These are phyloP conservation scores for Kalanchoe fedtschenkoi DNA, from an alignment of 164 flowering plant genomes.

Conservation along the genomic window DNA sequence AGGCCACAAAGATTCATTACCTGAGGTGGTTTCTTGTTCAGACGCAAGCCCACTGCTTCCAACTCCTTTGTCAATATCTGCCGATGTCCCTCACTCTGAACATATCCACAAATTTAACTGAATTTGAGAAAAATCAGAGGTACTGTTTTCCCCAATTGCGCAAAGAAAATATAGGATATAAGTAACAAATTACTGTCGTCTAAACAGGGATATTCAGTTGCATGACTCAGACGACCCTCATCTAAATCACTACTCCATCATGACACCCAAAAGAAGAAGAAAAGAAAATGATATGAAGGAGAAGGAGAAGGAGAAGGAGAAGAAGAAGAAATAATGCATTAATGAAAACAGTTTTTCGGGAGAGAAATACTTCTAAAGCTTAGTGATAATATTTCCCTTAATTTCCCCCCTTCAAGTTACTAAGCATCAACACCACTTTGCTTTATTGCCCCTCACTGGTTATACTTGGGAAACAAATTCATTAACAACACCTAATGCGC, in stretches of 20 bases:
- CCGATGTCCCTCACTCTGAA: conserved; percentile 98
- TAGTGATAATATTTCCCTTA: too few species aligned
- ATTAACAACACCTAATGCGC: neutral
- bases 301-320: too few species aligned
- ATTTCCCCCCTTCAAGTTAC: neutral
- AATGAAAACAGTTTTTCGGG: too few species aligned
- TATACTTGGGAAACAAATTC: neutral
- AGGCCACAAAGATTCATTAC: too few species aligned
- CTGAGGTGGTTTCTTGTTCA: conserved; percentile 97
- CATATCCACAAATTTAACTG: neutral
- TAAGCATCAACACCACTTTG: neutral
- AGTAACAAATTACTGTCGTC: neutral
- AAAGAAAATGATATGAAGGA: too few species aligned
- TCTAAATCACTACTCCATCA: neutral
- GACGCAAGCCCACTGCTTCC: conserved; percentile 97
- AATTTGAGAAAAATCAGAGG: neutral
- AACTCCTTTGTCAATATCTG: conserved; percentile 90
- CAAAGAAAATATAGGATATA: neutral
- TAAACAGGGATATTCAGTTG: neutral
- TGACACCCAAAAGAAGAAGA: too few species aligned
- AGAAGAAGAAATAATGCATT: too few species aligned
- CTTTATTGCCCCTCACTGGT: neutral
- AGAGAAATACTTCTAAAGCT: too few species aligned
- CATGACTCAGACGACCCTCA: neutral
- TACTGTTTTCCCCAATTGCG: neutral